Percentiles rank a stretch among this genome's conserved stretches.
These are phyloP conservation scores for Ceratobasidium sp. DNA, from an alignment of 1,284 basidiomycete genomes.

Conservation along the genomic window DNA sequence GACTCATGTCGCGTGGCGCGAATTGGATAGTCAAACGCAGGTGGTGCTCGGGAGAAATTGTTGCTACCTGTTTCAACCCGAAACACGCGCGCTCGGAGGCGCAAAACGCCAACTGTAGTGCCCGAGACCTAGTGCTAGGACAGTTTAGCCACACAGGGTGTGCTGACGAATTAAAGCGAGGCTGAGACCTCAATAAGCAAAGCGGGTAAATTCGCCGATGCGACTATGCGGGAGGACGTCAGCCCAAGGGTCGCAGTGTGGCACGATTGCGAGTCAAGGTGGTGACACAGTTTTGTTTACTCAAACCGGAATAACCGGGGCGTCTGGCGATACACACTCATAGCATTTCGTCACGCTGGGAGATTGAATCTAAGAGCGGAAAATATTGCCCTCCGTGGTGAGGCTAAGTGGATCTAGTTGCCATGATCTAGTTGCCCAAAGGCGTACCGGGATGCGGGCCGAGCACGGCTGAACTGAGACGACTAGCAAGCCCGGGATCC, in stretches of 20 bases:
- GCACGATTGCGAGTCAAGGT: no score
- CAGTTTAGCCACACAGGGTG: conserved; percentile 9
- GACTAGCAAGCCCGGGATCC: not conserved
- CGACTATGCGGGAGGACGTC: no score
- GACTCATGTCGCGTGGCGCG: conserved; percentile 34
- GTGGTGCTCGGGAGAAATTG: no score
- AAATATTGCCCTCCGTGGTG: not conserved
- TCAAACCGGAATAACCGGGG: not conserved
- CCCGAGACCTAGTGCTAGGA: not conserved
- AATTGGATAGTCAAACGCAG: not conserved
- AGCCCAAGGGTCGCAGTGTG: no score
- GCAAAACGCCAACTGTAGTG: not conserved
- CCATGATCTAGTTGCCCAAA: conserved; percentile 3
- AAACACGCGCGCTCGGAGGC: not conserved
- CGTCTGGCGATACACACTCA: no score
- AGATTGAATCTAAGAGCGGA: not conserved
- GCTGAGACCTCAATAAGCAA: not conserved
- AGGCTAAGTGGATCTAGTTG: not conserved
- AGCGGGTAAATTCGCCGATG: not conserved
- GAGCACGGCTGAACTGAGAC: not conserved
- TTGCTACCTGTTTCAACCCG: conserved; percentile 14
- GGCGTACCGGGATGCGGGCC: not conserved
- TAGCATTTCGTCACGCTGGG: not conserved
- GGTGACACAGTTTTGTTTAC: not conserved
- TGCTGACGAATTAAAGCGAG: not conserved